phyloP scores from a whole-genome alignment of 352 stramenopile genomes.

The Globisporangium sylvaticum region DNA sequence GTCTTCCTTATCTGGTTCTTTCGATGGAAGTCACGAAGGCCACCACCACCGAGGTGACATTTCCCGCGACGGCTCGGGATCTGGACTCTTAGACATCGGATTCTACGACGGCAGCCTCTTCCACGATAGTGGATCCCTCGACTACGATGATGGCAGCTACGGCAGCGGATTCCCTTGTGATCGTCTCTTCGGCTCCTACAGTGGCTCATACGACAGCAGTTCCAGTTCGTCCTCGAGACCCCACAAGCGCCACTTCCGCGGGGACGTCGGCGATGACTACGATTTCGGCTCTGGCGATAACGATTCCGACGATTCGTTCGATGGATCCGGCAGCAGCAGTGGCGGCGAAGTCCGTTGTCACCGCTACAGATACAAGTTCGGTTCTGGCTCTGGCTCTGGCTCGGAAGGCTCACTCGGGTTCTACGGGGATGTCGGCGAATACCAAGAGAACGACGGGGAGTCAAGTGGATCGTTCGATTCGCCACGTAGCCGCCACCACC shows the following conservation, averaged over 20 bases:
- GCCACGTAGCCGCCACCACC: not conserved
- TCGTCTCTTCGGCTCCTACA: not conserved
- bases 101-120: not conserved
- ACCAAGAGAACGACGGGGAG: not conserved
- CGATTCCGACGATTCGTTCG: not conserved
- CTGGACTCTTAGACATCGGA: not conserved
- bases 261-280: conserved; percentile 1
- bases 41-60: not conserved
- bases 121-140: no score
- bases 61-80: not conserved
- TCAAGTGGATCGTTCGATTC: not conserved
- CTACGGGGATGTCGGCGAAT: not conserved
- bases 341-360: not conserved
- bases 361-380: not conserved
- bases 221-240: not conserved
- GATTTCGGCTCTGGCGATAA: not conserved
- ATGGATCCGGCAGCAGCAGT: not conserved
- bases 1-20: not conserved
- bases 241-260: conserved; percentile 1
- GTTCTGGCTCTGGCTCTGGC: not conserved
- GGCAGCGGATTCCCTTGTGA: not conserved
- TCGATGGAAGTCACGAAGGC: not conserved
- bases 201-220: not conserved
- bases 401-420: not conserved
- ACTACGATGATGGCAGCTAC: not conserved